Evolutionary conservation across 345 rosid species (phyloP).

Genomic region (Psidium guajava): DNA sequence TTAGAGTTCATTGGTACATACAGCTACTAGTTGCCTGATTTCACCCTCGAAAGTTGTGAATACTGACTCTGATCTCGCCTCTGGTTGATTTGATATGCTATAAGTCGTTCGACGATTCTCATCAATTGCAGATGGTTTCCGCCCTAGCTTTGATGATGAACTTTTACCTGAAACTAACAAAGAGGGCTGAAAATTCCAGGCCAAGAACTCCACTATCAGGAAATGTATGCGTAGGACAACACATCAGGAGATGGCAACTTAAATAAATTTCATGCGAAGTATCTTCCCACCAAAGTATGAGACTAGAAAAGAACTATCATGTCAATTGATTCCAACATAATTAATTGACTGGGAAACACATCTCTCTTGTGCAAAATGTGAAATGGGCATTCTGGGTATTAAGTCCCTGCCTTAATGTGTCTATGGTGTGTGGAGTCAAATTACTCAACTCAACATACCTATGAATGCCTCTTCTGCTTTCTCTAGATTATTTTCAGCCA

Average conservation of each 20-base stretch:
- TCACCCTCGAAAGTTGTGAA: slow-evolving; percentile 77
- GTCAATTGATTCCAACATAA: neutral
- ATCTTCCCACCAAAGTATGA: neutral
- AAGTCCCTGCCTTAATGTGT: neutral
- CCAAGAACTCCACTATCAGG: neutral
- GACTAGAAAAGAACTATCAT: neutral
- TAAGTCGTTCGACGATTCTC: slow-evolving; percentile 63
- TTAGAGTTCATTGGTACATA: slow-evolving; percentile 23
- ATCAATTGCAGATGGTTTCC: slow-evolving; percentile 36
- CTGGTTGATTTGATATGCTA: slow-evolving; percentile 32
- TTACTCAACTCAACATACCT: slow-evolving; percentile 23
- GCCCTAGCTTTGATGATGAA: slow-evolving; percentile 37
- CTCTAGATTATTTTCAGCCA: slow-evolving; percentile 37
- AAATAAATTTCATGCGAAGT: neutral
- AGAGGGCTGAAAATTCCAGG: neutral
- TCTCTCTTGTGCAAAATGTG: neutral
- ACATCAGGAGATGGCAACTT: neutral
- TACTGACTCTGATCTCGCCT: slow-evolving; percentile 42
- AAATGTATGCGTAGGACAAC: neutral
- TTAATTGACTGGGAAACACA: neutral
- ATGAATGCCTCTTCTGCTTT: slow-evolving; percentile 63
- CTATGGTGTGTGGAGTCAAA: neutral
- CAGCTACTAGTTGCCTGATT: slow-evolving; percentile 73
- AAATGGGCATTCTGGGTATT: neutral
- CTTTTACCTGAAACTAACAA: slow-evolving; percentile 37